Evolutionary conservation across 257 asterid genomes (phyloP).

Genomic region (Cinchona pubescens): DNA sequence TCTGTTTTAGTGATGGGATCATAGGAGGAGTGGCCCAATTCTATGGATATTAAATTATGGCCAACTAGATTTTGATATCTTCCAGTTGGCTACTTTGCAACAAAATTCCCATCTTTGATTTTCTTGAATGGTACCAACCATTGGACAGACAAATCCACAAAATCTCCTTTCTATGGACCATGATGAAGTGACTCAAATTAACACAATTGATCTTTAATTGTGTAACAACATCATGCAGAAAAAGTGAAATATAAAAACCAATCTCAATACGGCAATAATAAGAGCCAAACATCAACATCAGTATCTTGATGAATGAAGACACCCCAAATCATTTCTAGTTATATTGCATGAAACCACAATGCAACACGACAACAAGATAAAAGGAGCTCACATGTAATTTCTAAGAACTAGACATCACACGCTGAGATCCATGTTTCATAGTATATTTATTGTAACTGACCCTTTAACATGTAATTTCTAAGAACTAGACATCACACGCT

Average conservation of each 20-base stretch:
- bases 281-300: neutral
- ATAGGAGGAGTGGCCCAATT: neutral
- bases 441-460: conserved; percentile 4
- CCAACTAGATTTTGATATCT: neutral
- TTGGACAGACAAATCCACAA: neutral
- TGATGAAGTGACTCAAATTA: neutral
- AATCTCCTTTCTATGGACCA: neutral
- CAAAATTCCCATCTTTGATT: neutral
- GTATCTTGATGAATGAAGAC: neutral
- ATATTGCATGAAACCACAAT: neutral
- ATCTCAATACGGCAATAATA: too few relatives aligned
- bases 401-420: neutral
- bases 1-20: neutral
- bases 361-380: neutral
- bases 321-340: neutral
- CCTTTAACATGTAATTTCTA: too few relatives aligned
- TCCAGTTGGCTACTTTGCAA: neutral
- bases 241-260: neutral
- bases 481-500: neutral
- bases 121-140: neutral
- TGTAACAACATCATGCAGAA: too few relatives aligned
- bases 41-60: neutral
- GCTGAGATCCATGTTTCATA: neutral
- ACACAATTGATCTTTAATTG: neutral
- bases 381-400: neutral